Percentiles rank a stretch among this genome's conserved stretches.
Evolutionary conservation across 331 rosid species (phyloP).

Genomic region (Pyracantha coccinea): DNA sequence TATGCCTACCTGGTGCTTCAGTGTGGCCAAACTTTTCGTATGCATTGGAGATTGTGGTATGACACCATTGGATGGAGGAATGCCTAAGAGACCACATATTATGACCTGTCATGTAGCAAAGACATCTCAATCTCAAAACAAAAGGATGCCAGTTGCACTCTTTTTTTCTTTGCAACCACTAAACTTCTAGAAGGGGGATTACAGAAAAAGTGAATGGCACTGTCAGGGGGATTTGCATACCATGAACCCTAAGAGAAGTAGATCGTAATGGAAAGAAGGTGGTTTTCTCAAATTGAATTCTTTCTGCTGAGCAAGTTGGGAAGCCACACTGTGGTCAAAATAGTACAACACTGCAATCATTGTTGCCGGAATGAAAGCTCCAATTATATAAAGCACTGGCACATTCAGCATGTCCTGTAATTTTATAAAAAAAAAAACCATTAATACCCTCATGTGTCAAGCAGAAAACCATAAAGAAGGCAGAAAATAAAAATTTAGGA

Average conservation of each 20-base stretch:
- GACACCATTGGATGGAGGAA: slow-evolving; percentile 80
- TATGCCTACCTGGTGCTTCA: slow-evolving; percentile 60
- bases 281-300: slow-evolving; percentile 78
- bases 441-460: neutral
- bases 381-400: slow-evolving; percentile 58
- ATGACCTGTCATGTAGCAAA: slow-evolving; percentile 47
- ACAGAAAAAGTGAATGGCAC: neutral
- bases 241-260: slow-evolving; percentile 78
- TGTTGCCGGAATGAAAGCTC: slow-evolving; percentile 78
- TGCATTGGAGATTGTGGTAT: slow-evolving; percentile 90
- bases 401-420: slow-evolving; percentile 70
- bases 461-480: slow-evolving; percentile 1
- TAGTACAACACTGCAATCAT: slow-evolving; percentile 80
- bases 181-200: neutral
- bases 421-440: slow-evolving; percentile 3
- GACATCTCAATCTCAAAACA: slow-evolving; percentile 3
- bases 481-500: slow-evolving; percentile 1
- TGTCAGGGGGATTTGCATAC: slow-evolving; percentile 24
- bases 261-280: slow-evolving; percentile 68
- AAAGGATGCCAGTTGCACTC: neutral
- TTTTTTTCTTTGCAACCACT: neutral
- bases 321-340: slow-evolving; percentile 83
- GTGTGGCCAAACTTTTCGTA: slow-evolving; percentile 65
- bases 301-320: slow-evolving; percentile 82
- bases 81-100: slow-evolving; percentile 67